phyloP scores from a whole-genome alignment of 306 rosid species.

The Quercus cerris region DNA sequence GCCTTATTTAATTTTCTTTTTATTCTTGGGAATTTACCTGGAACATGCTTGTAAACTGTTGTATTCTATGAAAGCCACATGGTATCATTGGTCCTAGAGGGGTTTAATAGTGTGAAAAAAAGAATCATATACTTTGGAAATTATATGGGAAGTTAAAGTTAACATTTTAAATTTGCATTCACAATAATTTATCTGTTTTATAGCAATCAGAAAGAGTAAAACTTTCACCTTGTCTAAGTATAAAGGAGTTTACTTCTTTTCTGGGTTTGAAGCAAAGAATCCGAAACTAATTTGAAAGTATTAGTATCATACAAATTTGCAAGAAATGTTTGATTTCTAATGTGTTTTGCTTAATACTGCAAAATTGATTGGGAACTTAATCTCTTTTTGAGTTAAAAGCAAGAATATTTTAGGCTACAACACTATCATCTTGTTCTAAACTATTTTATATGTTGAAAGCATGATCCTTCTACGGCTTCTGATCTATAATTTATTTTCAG shows the following conservation, averaged over 20 bases:
- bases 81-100: neutral
- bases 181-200: neutral
- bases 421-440: neutral
- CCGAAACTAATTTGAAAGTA: neutral
- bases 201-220: neutral
- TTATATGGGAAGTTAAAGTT: neutral
- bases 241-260: neutral
- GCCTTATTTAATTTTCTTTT: neutral
- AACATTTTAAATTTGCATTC: neutral
- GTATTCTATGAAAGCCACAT: neutral
- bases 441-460: neutral
- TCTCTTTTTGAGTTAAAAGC: neutral
- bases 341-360: neutral
- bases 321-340: neutral
- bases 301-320: neutral
- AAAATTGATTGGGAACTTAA: neutral
- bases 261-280: neutral
- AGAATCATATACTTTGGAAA: neutral
- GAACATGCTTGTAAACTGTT: neutral
- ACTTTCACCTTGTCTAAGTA: neutral
- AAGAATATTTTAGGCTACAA: neutral
- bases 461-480: conserved; percentile 2
- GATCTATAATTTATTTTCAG: conserved; percentile 23
- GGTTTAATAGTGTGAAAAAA: neutral
- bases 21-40: neutral